phyloP scores from a whole-genome alignment of 1,139 yeast species.

The Suzukiozyma palmioleophila region DNA sequence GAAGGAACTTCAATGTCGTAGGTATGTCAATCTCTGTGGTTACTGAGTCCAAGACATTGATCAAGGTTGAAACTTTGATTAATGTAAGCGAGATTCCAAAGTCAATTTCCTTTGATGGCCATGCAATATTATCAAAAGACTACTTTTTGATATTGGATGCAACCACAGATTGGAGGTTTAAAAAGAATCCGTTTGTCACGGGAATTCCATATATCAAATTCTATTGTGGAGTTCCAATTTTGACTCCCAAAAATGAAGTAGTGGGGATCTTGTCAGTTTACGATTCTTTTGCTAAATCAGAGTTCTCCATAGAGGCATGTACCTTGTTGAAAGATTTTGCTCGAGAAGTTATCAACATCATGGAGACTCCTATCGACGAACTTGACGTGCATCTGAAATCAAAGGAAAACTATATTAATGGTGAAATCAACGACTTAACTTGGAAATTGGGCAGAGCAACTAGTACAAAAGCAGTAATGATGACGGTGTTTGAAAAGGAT shows the following conservation, averaged over 20 bases:
- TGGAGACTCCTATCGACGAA: conserved; percentile 31
- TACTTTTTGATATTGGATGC: conserved; percentile 56
- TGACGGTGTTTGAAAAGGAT: conserved; percentile 52
- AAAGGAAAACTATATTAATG: conserved; percentile 6
- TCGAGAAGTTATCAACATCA: conserved; percentile 37
- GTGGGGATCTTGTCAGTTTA: conserved; percentile 63
- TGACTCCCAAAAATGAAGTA: conserved; percentile 31
- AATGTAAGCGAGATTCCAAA: conserved; percentile 50
- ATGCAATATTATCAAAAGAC: conserved; percentile 55
- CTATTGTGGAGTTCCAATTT: conserved; percentile 61
- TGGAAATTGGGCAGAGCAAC: conserved; percentile 54
- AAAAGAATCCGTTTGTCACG: conserved; percentile 55
- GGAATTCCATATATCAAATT: conserved; percentile 57
- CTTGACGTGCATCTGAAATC: conserved; percentile 8
- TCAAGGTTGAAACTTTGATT: conserved; percentile 46
- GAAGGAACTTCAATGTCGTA: conserved; percentile 34
- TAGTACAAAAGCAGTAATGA: conserved; percentile 22
- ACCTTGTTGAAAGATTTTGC: conserved; percentile 34
- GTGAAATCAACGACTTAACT: conserved; percentile 24
- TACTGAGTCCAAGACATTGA: conserved; percentile 42
- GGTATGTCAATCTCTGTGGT: conserved; percentile 59
- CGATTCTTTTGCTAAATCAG: conserved; percentile 43
- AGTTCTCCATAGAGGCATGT: conserved; percentile 32
- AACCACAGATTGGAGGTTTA: conserved; percentile 62
- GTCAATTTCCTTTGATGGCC: conserved; percentile 58